A percentile compares a stretch with the other conserved stretches of the same genome.
Evolutionary conservation across 2,329 filamentous ascomycete genomes (phyloP).

Genomic region (Aspergillus calidoustus): DNA sequence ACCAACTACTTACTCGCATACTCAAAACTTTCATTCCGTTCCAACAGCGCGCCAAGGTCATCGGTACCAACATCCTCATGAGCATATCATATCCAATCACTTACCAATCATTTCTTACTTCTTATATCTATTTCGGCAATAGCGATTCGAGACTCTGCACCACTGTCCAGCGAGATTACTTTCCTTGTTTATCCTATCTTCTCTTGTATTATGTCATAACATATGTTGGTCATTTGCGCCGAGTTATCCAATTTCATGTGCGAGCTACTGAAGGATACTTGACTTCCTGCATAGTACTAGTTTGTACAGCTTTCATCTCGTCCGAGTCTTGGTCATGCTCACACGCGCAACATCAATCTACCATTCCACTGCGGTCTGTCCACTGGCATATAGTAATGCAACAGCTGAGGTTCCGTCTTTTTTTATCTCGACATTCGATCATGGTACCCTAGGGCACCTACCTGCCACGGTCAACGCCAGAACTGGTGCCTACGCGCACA

Average conservation of each 20-base stretch:
- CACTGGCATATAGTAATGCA: neutral
- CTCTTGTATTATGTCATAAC: neutral
- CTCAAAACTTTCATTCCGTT: neutral
- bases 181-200: slow-evolving; percentile 6
- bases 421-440: too few species aligned
- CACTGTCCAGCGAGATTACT: slow-evolving; percentile 10
- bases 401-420: too few species aligned
- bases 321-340: neutral
- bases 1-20: neutral
- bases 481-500: neutral
- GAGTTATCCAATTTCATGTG: neutral
- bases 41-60: neutral
- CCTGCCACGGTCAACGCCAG: neutral
- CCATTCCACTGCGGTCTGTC: neutral
- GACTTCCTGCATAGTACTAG: neutral
- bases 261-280: neutral
- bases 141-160: slow-evolving; percentile 1
- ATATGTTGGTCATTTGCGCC: neutral
- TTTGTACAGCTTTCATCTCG: neutral
- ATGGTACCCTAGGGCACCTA: too few species aligned
- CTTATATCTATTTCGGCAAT: neutral
- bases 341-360: neutral
- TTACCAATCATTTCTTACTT: neutral
- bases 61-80: neutral
- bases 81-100: neutral